Conservation (phyloP, 2,329 filamentous ascomycete genomes). For the Phialophora chinensis region DNA sequence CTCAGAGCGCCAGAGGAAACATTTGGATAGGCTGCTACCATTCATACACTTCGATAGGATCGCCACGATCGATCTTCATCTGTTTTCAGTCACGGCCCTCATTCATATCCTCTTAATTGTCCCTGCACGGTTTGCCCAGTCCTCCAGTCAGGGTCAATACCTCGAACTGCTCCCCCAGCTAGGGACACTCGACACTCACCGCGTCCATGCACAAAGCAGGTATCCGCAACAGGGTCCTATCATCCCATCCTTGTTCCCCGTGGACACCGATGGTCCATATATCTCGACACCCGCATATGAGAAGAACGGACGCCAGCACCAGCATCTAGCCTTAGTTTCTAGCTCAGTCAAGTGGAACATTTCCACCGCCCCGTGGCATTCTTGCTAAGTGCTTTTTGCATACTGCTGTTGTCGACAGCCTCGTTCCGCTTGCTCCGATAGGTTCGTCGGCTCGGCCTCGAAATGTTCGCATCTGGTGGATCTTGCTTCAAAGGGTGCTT, state of each 20-base stretch:
- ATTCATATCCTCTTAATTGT: neutral
- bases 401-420: neutral
- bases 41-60: neutral
- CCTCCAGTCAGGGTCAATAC: neutral
- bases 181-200: neutral
- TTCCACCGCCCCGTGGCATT: too few relatives aligned
- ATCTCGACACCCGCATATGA: neutral
- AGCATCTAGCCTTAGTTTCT: neutral
- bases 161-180: too few relatives aligned
- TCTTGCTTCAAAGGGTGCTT: too few relatives aligned
- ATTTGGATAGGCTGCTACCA: constrained; percentile 12
- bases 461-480: too few relatives aligned
- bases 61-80: neutral
- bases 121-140: neutral
- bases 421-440: neutral
- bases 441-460: neutral
- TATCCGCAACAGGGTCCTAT: neutral
- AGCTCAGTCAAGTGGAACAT: neutral
- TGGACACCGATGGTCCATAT: neutral
- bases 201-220: neutral
- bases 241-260: too few relatives aligned
- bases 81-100: neutral
- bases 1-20: neutral
- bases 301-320: neutral
- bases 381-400: neutral